Evolutionary conservation across 768 basidiomycete genomes (phyloP), one percentile per base, ranked within the genome.

Genomic region (Podaxis carcinomalis): DNA sequence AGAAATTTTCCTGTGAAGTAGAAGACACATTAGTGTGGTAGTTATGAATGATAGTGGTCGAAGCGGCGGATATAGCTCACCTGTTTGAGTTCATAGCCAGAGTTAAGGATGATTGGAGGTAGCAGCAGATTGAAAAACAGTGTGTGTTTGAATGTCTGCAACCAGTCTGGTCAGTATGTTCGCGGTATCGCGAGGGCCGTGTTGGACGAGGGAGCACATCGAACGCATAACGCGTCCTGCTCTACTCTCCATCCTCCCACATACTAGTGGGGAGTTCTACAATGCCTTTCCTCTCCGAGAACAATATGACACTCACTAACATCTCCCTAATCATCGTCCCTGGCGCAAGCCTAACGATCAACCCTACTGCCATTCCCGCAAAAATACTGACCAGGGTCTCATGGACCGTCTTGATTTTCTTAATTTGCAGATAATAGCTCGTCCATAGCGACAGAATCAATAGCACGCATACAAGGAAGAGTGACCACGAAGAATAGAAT

Each of bases 91-190:
- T 97, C 95, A 72, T 97, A 99, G 5, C 97, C 97, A 1, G 95
- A 97, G 74, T 95, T 97, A 42, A 99, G 78, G 70, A 99, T 99
- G 72, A 99, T 99, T 1, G 97, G 97, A 4, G 96, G 97, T 3
- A 98, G 84, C n/a, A 99, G 80, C 21, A 98, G 81, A 73, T 99
- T 98, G 81, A 98, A 97, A 80, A 99, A 96, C 53, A 98, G 80
- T 2, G 96, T 98, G 70, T 96, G 93, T 72, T 92, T 93, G 82
- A 96, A 96, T 7, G 92, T 95, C 95, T 96, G 68, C 39, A 28
- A 21, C 47, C 23, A 23, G 35, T 5, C 13, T 37, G 28, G 27
- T 57, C 32, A 50, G 21, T 16, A 49, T 9, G 7, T 49, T 13
- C 47, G 11, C 47, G 3, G 23, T 23, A 23, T 11, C 25, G 10